phyloP scores from a whole-genome alignment of 148 eudicot species.

The Camellia lanceoleosa region DNA sequence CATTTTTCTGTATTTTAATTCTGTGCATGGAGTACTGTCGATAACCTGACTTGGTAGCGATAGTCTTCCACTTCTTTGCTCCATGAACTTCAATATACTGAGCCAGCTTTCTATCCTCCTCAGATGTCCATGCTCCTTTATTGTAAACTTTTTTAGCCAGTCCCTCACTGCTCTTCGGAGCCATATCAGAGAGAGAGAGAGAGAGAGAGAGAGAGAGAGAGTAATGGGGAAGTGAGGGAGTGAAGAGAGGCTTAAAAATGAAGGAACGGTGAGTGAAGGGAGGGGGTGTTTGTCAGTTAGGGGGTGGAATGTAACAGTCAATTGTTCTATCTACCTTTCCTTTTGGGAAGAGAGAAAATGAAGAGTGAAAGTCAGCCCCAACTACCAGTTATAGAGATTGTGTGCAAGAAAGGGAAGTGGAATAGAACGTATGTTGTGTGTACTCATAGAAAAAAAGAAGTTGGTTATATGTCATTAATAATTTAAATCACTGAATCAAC shows the following conservation, averaged over 20 bases:
- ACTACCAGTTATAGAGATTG: not conserved
- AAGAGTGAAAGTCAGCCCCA: not conserved
- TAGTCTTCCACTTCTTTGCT: constrained; percentile 35
- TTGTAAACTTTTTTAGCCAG: constrained; percentile 9
- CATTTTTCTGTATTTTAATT: too few relatives aligned
- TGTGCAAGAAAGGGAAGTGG: not conserved
- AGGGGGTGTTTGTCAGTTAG: not conserved
- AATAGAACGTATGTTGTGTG: not conserved
- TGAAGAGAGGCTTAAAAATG: not conserved
- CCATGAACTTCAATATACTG: constrained; percentile 28
- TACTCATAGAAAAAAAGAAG: too few relatives aligned
- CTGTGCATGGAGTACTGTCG: too few relatives aligned
- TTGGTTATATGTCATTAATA: too few relatives aligned
- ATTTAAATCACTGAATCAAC: too few relatives aligned
- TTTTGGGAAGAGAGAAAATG: not conserved
- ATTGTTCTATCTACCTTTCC: constrained; percentile 8
- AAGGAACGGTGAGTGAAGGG: too few relatives aligned
- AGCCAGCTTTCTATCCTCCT: constrained; percentile 35
- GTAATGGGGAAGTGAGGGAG: not conserved
- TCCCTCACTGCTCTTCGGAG: not conserved
- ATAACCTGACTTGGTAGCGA: constrained; percentile 35
- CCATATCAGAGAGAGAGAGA: not conserved
- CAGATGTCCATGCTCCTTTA: constrained; percentile 43
- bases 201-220: not conserved
- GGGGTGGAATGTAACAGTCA: not conserved